Conservation (phyloP, 108 stramenopile species). For the Nannochloropsis gaditana region DNA sequence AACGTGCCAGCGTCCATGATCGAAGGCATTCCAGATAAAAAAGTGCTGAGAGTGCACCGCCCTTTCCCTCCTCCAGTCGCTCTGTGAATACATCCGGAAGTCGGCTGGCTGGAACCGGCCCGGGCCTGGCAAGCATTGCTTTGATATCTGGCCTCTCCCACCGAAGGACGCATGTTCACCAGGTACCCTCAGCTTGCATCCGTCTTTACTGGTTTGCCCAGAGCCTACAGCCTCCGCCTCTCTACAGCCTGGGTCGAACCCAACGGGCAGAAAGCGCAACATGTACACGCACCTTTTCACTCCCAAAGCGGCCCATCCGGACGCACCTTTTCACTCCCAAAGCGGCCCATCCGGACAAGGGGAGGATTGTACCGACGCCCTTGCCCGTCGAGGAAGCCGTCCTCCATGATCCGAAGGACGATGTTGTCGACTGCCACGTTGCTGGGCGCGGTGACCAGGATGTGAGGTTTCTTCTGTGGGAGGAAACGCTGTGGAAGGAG, state of each 20-base stretch:
- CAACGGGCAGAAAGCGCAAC: too few relatives aligned
- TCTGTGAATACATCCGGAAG: too few relatives aligned
- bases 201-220: too few relatives aligned
- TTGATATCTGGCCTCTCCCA: too few relatives aligned
- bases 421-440: slow-evolving; percentile 98
- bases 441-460: slow-evolving; percentile 88
- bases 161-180: too few relatives aligned
- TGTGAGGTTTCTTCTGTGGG: slow-evolving; percentile 31
- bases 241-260: neutral
- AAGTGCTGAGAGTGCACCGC: too few relatives aligned
- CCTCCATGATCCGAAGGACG: slow-evolving; percentile 78
- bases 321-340: slow-evolving; percentile 58
- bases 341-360: slow-evolving; percentile 75
- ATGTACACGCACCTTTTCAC: slow-evolving; percentile 46
- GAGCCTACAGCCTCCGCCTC: neutral
- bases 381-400: slow-evolving; percentile 83
- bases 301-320: slow-evolving; percentile 66
- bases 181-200: too few relatives aligned
- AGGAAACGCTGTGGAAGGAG: neutral
- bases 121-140: too few relatives aligned
- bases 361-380: slow-evolving; percentile 80
- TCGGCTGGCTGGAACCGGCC: too few relatives aligned
- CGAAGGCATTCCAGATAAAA: too few relatives aligned
- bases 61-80: too few relatives aligned
- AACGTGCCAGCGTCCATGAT: too few relatives aligned